Evolutionary conservation across 1,284 basidiomycete species (phyloP), one percentile per base, ranked within the genome.

Genomic region (Porodaedalea pini): DNA sequence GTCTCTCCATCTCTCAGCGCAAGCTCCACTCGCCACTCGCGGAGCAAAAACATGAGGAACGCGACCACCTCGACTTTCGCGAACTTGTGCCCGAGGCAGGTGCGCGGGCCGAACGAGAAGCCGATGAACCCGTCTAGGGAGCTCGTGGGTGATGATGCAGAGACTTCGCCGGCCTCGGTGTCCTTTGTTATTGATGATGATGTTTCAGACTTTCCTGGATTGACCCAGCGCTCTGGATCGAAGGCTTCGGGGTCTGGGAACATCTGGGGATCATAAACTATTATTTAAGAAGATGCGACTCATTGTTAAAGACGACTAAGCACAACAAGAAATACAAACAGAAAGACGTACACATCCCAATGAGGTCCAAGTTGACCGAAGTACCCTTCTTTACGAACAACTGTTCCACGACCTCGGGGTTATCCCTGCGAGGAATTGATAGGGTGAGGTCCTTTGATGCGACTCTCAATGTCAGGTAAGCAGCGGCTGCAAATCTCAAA

Each of bases 81-180:
- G 37, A 59, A 65, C 49, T 62, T 64, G 43, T 57, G 56, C 3
- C 63, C 64, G 19, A 64, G 21, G 50, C 64, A 65, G 11, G 58
- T 51, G n/a, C 64, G 59, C 2, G 64, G 59, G 1, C 65, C 65
- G 11, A 50, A 54, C 6, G 63, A 60, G 45, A 66, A 66, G 7
- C 61, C 55, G 11, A 54, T 34, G 40, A 61, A 61, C 3, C 58
- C 57, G 10, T 65, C 63, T 29, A 47, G 44, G 23, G 59, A 54
- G 45, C 27, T 55, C 36, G 27, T 34, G 17, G 40, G 44, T n/a
- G 23, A 52, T 17, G 53, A 61, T 36, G 21, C 37, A 23, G 48
- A 29, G 2, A 45, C 41, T 27, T 54, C 53, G 32, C 31, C 53
- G 8, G 41, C 53, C 1, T 54, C 23, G 1, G 31, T 32, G 4